Evolutionary conservation across 164 flowering plant species (phyloP), one percentile per base, ranked within the genome.

Genomic region (Buxus sempervirens): DNA sequence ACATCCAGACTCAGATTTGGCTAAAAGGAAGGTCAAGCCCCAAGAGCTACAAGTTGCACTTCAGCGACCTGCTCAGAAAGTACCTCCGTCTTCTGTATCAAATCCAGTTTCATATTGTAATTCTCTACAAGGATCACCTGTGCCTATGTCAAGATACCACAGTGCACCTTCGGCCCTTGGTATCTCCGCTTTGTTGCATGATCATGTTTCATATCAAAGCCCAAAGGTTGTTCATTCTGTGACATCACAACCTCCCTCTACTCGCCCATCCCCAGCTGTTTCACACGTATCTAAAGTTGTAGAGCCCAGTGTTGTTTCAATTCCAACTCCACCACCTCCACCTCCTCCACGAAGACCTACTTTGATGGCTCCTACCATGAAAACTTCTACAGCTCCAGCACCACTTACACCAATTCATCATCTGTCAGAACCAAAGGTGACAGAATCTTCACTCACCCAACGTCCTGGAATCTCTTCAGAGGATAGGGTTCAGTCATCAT

Each of bases 91-190:
- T 73, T 78, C 92, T 24, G 62, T 66, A 24, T 84, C 90, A 45
- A 70, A 65, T 64, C 81, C 91, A 68, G 80, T 59, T 66, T 84
- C 85, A 28, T 61, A 72, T 71, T 25, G 65, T 69, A 85, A 69
- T 75, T 82, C 92, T 70, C 65, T 79, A 71, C 90, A 83, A 79
- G 86, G 79, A 10, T 89, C 96, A 70, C 84, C 91, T 54, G 53
- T 73, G 68, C 66, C 91, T 22, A 59, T 79, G 49, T 80, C 90
- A 66, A 83, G 90, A 78, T 88, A 83, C 68, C 85, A 84, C 42
- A 83, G 88, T 80, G 85, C 90, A 75, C 88, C 89, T 32, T 87
- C 95, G 2, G 75, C 77, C 67, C 83, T 91, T 69, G 95, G 96
- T 24, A 91, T 90, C 61, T 85, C 93, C 23, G 87, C 90, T 75